phyloP scores from a whole-genome alignment of 2,329 filamentous ascomycete genomes.

The Colletotrichum somersetense region DNA sequence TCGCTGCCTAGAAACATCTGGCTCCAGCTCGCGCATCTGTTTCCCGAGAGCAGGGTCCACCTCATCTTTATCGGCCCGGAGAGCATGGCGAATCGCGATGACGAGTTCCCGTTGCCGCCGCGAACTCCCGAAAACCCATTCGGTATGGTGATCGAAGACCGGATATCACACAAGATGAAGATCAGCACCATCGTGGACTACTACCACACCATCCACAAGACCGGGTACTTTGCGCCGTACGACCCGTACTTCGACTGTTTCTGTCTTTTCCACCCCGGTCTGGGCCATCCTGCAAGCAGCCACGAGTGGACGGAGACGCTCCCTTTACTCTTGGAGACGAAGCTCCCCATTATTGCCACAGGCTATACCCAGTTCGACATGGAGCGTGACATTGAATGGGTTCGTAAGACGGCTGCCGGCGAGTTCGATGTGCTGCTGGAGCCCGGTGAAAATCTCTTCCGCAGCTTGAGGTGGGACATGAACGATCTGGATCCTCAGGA shows the following conservation, averaged over 20 bases:
- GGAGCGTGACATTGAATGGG: constrained; percentile 91
- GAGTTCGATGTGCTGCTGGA: constrained; percentile 94
- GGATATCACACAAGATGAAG: constrained; percentile 90
- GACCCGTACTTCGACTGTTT: constrained; percentile 99
- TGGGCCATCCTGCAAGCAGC: constrained; percentile 92
- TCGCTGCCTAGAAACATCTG: constrained; percentile 94
- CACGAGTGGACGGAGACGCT: constrained; percentile 96
- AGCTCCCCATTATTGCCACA: constrained; percentile 92
- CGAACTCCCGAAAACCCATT: constrained; percentile 90
- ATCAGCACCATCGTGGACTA: constrained; percentile 98
- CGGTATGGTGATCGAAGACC: constrained; percentile 92
- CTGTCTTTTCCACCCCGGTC: constrained; percentile 94
- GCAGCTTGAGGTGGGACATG: constrained; percentile 95
- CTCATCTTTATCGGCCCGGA: constrained; percentile 96
- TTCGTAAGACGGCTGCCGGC: constrained; percentile 84
- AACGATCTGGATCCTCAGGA: constrained; percentile 97
- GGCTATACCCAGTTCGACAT: constrained; percentile 97
- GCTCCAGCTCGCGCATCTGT: constrained; percentile 94
- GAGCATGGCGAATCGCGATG: constrained; percentile 93
- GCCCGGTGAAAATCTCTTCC: constrained; percentile 93
- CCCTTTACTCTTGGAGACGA: constrained; percentile 91
- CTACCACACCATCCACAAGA: constrained; percentile 95
- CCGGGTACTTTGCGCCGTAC: constrained; percentile 91
- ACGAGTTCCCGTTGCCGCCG: constrained; percentile 90
- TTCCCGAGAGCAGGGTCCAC: constrained; percentile 91